phyloP scores from a whole-genome alignment of 495 filamentous ascomycete genomes.

The Hypoxylon trugodes region DNA sequence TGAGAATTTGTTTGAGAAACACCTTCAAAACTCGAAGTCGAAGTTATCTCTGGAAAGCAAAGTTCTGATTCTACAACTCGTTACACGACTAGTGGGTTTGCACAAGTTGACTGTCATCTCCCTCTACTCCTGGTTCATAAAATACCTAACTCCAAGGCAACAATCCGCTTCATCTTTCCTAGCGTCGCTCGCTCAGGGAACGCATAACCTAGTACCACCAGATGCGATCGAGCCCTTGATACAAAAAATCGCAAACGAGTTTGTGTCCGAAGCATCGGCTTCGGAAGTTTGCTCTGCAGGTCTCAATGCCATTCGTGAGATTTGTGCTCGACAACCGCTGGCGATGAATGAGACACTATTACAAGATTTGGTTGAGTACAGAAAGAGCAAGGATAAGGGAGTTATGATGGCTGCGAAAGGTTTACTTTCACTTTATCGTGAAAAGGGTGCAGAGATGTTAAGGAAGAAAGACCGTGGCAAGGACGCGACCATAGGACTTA shows the following conservation, averaged over 20 bases:
- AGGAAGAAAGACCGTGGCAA: constrained; percentile 91
- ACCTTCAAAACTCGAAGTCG: constrained; percentile 84
- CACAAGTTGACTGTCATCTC: constrained; percentile 76
- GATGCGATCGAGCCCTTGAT: constrained; percentile 92
- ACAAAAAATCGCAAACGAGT: constrained; percentile 96
- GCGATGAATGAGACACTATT: constrained; percentile 95
- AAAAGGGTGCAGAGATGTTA: constrained; percentile 88
- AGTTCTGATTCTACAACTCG: constrained; percentile 84
- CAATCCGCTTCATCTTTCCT: constrained; percentile 93
- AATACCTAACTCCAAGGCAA: constrained; percentile 84
- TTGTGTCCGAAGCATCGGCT: constrained; percentile 93
- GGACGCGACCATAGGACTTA: constrained; percentile 85
- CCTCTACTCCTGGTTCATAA: constrained; percentile 83
- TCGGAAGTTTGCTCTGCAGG: constrained; percentile 91
- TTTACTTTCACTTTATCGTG: constrained; percentile 86
- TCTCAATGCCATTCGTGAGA: constrained; percentile 92
- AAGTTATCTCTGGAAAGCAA: constrained; percentile 92
- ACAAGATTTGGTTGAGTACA: constrained; percentile 96
- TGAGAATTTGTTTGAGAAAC: constrained; percentile 87
- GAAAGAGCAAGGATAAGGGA: constrained; percentile 97
- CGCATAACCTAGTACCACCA: constrained; percentile 90
- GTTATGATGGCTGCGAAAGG: constrained; percentile 97
- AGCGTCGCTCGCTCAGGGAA: constrained; percentile 88
- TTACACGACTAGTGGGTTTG: constrained; percentile 88
- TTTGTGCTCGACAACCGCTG: constrained; percentile 89